Base-by-base conservation (phyloP, 345 rosid genomes). In the Erucastrum elatum region DNA sequence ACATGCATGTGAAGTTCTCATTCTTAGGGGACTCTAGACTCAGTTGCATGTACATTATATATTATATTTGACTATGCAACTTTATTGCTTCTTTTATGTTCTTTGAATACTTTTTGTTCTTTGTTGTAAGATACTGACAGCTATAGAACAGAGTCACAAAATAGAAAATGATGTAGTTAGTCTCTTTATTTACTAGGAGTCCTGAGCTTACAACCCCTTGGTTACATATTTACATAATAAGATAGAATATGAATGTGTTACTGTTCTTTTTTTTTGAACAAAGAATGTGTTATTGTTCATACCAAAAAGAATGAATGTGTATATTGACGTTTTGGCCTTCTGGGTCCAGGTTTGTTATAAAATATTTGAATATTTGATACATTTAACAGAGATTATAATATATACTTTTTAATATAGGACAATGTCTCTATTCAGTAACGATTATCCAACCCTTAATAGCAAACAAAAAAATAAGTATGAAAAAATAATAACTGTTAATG, bases 1-100 rank as follows among this genome's bases (percentile, higher is more conserved):
- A n/a, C 73, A 21, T 78, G 82, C 82, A 78, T 66, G 77, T 78
- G 75, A 53, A 77, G 53, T 61, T 70, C 56, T 71, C 75, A 25
- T 69, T 61, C 13, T 49, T 16, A 30, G 41, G 71, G 71, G 66
- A 55, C 56, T 53, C 15, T 77, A 62, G 34, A 26, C 71, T 53
- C 65, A 16, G 39, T 8, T 77, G 65, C 75, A 64, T 77, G 70
- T 77, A 75, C 70, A 34, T 29, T 51, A 51, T 51, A 15, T 15
- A 51, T 15, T 13, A 21, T 70, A 17, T 63, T 77, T 35, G 49
- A 44, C 62, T 58, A 58, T 51, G 55, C 55, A 46, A 46, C 56
- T 51, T 51, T n/a, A 51, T 51, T 51, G 56, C 56, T n/a, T 51
- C 56, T 51, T 51, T n/a, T 13, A n/a, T 49, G 13, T n/a, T n/a